These are phyloP conservation scores for Astraeus odoratus DNA, from an alignment of 768 basidiomycete species.

Conservation along the genomic window DNA sequence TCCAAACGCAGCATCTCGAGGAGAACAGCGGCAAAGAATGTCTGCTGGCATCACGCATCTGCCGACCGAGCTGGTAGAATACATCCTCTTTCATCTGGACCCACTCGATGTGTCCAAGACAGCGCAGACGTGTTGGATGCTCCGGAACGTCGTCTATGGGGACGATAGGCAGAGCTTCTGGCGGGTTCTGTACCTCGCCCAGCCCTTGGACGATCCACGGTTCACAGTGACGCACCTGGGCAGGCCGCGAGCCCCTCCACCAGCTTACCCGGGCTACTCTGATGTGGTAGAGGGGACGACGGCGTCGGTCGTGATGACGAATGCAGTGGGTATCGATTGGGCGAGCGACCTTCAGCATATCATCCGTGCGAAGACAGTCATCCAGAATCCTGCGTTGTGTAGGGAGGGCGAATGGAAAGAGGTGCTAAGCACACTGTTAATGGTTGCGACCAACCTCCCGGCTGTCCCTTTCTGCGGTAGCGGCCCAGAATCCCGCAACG, in stretches of 20 bases:
- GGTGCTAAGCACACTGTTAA: slow-evolving; percentile 39
- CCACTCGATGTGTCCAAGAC: slow-evolving; percentile 47
- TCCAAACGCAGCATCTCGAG: no score
- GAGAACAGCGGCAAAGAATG: not conserved
- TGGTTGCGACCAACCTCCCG: slow-evolving; percentile 35
- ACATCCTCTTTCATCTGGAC: slow-evolving; percentile 44
- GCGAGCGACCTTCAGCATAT: slow-evolving; percentile 40
- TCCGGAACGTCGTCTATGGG: slow-evolving; percentile 36
- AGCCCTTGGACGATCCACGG: slow-evolving; percentile 54
- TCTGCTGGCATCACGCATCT: slow-evolving; percentile 23
- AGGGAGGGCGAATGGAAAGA: slow-evolving; percentile 34
- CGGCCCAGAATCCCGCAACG: slow-evolving; percentile 34
- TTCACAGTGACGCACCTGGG: slow-evolving; percentile 32
- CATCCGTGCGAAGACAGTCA: slow-evolving; percentile 41
- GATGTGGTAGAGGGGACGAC: no score
- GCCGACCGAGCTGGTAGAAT: slow-evolving; percentile 49
- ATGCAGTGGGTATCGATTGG: slow-evolving; percentile 36
- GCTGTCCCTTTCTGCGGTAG: slow-evolving; percentile 21
- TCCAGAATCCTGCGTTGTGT: slow-evolving; percentile 27
- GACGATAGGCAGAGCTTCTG: slow-evolving; percentile 41
- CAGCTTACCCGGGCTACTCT: not conserved
- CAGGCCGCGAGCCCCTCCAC: slow-evolving; percentile 3
- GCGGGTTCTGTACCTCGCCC: slow-evolving; percentile 51
- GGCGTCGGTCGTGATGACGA: slow-evolving; percentile 3
- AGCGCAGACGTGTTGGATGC: slow-evolving; percentile 39